A percentile compares a stretch with the other conserved stretches of the same genome.
phyloP scores from a whole-genome alignment of 2,329 filamentous ascomycete genomes.

The Alternaria sp. region DNA sequence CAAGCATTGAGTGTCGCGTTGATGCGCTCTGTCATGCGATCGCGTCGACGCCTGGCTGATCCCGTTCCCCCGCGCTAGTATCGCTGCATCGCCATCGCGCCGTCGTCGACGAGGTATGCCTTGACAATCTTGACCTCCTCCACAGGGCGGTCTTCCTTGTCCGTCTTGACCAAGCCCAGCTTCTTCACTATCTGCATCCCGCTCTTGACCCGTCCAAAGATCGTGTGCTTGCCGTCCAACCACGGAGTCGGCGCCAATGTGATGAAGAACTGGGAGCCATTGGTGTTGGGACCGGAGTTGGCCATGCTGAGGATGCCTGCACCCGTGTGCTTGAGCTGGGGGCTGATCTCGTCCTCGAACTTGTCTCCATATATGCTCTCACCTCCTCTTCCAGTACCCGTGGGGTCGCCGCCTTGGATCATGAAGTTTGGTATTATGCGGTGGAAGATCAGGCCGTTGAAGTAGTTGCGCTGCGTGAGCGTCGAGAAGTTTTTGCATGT shows the following conservation, averaged over 20 bases:
- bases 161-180: conserved; percentile 88
- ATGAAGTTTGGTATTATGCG: conserved; percentile 96
- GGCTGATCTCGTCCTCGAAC: conserved; percentile 89
- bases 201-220: conserved; percentile 87
- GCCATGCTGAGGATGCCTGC: conserved; percentile 97
- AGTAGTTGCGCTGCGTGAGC: conserved; percentile 83
- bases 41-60: not conserved
- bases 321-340: conserved; percentile 84
- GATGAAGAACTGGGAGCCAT: conserved; percentile 95
- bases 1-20: not conserved
- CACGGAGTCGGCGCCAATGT: conserved; percentile 93
- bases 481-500: conserved; percentile 88
- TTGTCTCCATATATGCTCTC: conserved; percentile 89
- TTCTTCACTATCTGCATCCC: conserved; percentile 85
- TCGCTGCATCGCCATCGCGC: conserved; percentile 50
- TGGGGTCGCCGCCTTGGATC: conserved; percentile 93
- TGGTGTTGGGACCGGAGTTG: conserved; percentile 90
- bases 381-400: conserved; percentile 89
- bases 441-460: conserved; percentile 85
- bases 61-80: not conserved
- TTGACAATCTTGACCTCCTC: conserved; percentile 82
- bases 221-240: conserved; percentile 96
- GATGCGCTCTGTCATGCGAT: not conserved
- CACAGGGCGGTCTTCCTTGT: conserved; percentile 76
- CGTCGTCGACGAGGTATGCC: conserved; percentile 72